Evolutionary conservation across 129 eudicot species (phyloP).

Genomic region (Centaurea solstitialis): DNA sequence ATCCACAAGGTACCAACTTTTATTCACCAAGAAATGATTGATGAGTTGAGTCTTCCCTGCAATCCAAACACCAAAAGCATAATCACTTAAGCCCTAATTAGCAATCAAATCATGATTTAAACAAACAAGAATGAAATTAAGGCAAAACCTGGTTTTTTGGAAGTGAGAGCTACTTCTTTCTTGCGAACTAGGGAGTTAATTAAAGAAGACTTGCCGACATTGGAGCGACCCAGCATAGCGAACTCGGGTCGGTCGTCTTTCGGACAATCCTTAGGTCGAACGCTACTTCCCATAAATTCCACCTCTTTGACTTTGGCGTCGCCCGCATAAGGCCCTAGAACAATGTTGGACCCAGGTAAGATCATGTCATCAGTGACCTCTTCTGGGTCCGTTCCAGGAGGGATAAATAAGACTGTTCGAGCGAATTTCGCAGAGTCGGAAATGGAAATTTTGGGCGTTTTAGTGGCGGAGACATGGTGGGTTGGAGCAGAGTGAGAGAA

Average conservation of each 20-base stretch:
- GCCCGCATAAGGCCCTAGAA: conserved; percentile 82
- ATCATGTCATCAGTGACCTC: conserved; percentile 70
- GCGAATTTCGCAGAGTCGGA: conserved; percentile 40
- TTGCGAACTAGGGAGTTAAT: conserved; percentile 73
- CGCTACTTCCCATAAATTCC: conserved; percentile 72
- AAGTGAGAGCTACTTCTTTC: conserved; percentile 92
- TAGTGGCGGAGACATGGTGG: conserved; percentile 42
- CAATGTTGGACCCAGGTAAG: conserved; percentile 88
- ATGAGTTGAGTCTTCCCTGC: conserved; percentile 92
- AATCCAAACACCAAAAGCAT: neutral
- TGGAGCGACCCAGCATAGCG: conserved; percentile 89
- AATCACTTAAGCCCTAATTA: neutral
- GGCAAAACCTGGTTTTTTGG: conserved; percentile 82
- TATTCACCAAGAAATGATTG: conserved; percentile 92
- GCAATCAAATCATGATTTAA: neutral
- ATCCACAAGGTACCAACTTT: conserved; percentile 91
- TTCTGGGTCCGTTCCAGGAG: conserved; percentile 75
- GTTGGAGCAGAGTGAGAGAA: conserved; percentile 32
- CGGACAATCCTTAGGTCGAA: conserved; percentile 79
- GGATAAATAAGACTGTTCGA: conserved; percentile 51
- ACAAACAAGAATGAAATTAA: neutral
- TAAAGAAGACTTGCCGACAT: conserved; percentile 91
- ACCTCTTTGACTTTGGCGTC: conserved; percentile 88
- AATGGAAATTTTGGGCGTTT: conserved; percentile 38
- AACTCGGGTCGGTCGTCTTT: conserved; percentile 86